Evolutionary conservation across 148 eudicot genomes (phyloP).

Genomic region (Nepenthes gracilis): DNA sequence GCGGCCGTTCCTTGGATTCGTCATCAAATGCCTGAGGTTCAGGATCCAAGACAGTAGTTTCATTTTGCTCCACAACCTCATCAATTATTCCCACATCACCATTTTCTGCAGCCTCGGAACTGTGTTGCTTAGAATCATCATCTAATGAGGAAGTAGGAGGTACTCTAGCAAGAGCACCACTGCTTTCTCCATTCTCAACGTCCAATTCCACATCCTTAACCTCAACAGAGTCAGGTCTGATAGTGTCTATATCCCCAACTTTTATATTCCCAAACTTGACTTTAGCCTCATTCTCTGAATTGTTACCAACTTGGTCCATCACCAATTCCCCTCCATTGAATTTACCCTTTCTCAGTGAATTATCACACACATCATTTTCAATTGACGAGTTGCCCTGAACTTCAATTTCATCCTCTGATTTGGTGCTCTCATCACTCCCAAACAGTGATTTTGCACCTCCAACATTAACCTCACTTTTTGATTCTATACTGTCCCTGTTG

Average conservation of each 20-base stretch:
- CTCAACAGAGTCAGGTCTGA: not conserved
- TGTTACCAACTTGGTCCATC: not conserved
- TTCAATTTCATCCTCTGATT: too few relatives aligned
- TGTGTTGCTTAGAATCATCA: not conserved
- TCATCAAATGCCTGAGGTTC: not conserved
- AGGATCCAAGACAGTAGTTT: not conserved
- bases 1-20: not conserved
- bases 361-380: too few relatives aligned
- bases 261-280: not conserved
- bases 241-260: not conserved
- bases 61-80: constrained; percentile 4
- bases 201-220: constrained; percentile 6
- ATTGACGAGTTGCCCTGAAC: too few relatives aligned
- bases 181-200: not conserved
- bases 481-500: not conserved
- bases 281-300: constrained; percentile 1
- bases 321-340: too few relatives aligned
- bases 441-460: constrained; percentile 3
- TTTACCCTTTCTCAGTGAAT: too few relatives aligned
- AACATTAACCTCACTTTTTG: constrained; percentile 5
- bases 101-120: not conserved
- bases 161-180: too few relatives aligned
- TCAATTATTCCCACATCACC: not conserved
- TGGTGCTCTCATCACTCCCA: constrained; percentile 6
- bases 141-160: not conserved